These are phyloP conservation scores for Anisodus acutangulus DNA, from an alignment of 257 asterid species.

Conservation along the genomic window DNA sequence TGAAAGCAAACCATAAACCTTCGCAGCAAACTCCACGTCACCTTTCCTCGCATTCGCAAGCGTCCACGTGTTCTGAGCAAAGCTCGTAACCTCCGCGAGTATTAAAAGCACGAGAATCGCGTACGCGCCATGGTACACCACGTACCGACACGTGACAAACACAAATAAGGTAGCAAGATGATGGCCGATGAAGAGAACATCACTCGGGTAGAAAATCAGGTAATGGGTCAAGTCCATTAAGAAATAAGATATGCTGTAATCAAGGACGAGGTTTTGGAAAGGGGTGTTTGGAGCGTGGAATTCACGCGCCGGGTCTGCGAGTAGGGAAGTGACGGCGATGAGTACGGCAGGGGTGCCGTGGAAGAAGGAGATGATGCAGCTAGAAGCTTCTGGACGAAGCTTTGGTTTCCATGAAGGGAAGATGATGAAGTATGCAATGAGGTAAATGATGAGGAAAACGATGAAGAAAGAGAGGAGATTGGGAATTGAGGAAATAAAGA, in stretches of 20 bases:
- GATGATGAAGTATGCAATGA: slow-evolving; percentile 56
- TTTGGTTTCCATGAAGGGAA: slow-evolving; percentile 66
- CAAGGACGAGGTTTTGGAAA: slow-evolving; percentile 71
- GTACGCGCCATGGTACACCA: slow-evolving; percentile 74
- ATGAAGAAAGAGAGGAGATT: slow-evolving; percentile 54
- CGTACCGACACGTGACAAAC: slow-evolving; percentile 78
- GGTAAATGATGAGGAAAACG: slow-evolving; percentile 51
- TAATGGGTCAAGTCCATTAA: slow-evolving; percentile 83
- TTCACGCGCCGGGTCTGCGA: slow-evolving; percentile 55
- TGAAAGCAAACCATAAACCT: slow-evolving; percentile 57
- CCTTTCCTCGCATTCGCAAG: slow-evolving; percentile 66
- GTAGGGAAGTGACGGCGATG: slow-evolving; percentile 60
- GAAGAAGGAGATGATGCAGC: slow-evolving; percentile 79
- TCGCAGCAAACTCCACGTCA: slow-evolving; percentile 67
- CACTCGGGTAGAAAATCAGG: slow-evolving; percentile 67
- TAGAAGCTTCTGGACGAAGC: slow-evolving; percentile 89
- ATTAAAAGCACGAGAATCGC: slow-evolving; percentile 71
- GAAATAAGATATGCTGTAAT: slow-evolving; percentile 90
- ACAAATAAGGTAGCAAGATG: slow-evolving; percentile 88
- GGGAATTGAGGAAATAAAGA: slow-evolving; percentile 32
- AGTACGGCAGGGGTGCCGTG: slow-evolving; percentile 96
- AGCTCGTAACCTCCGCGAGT: slow-evolving; percentile 89
- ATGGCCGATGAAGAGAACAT: slow-evolving; percentile 82
- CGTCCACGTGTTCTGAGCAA: slow-evolving; percentile 91
- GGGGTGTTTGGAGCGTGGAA: slow-evolving; percentile 72